Base-by-base conservation (phyloP, 179 eudicot species). In the Beta corolliflora region DNA sequence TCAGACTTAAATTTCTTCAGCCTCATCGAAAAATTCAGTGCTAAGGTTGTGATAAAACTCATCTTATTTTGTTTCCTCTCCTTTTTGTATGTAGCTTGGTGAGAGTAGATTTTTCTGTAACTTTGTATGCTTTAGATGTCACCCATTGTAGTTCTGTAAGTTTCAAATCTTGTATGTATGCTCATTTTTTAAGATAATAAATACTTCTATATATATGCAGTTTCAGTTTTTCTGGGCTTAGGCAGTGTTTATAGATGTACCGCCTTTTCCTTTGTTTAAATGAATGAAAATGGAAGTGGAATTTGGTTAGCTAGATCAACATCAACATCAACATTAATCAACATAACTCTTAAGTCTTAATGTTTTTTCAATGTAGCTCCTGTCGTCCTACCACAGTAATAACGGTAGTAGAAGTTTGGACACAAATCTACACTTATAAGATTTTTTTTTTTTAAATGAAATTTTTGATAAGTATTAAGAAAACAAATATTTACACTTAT, bases 1-100 rank as follows among this genome's bases (percentile, higher is more conserved):
- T 74, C 81, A 77, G 41, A 78, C 79, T 58, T 15, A 81, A 11
- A 11, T 41, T 29, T 21, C 54, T 71, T 56, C 65, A 55, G 75
- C 76, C 71, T 75, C 80, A 10, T 54, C 59, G 61, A 82, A 67
- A 36, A 82, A 58, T 45, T 18, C 81, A 80, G 53, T 79, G 76
- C 83, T 64, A 41, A 71, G 61, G 21, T 76, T 60, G 48, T 71
- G 73, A 59, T 71, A 31, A 75, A 77, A 54, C 41, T 36, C 41
- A 36, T 36, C 3, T 2, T 36, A 36, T 54, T 54, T 16, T 14
- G 79, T 63, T 44, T 72, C 73, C 72, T 76, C 7, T 71, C 66
- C 31, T 75, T 79, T 71, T 71, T 78, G 79, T 68, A 81, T 69
- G 80, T 84, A 83, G 65, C 63, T 71, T 78, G 80, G 48, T 64